A percentile compares a stretch with the other conserved stretches of the same genome.
phyloP scores from a whole-genome alignment of 208 protist species.

The Blechomonas ayalai region DNA sequence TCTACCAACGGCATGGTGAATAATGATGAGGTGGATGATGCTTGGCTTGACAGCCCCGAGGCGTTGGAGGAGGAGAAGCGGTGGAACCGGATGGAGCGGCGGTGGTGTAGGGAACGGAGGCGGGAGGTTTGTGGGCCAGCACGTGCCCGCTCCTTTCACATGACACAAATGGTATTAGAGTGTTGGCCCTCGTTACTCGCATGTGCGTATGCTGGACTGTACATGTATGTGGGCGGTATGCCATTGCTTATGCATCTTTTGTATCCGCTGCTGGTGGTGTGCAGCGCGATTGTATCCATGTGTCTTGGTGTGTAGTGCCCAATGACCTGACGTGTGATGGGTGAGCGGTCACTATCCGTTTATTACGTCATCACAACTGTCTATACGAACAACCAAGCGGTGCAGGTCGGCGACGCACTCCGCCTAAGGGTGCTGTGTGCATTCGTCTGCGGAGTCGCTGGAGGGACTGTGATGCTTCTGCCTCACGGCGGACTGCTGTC shows the following conservation, averaged over 20 bases:
- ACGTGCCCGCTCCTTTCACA: neutral
- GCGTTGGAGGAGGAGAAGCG: conserved; percentile 28
- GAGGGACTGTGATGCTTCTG: too few relatives aligned
- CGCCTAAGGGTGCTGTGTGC: too few relatives aligned
- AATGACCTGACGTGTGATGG: too few relatives aligned
- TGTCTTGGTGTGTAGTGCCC: too few relatives aligned
- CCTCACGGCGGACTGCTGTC: too few relatives aligned
- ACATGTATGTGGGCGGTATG: conserved; percentile 39
- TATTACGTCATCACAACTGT: too few relatives aligned
- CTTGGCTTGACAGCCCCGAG: conserved; percentile 59
- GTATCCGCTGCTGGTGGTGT: conserved; percentile 23
- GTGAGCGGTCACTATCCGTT: too few relatives aligned
- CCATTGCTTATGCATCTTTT: conserved; percentile 46
- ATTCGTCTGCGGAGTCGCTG: too few relatives aligned
- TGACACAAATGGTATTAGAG: conserved; percentile 12
- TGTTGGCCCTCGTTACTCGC: conserved; percentile 37
- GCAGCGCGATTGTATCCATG: conserved; percentile 13
- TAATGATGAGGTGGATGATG: conserved; percentile 33
- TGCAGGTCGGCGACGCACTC: too few relatives aligned
- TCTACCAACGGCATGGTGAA: too few relatives aligned
- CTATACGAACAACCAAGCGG: too few relatives aligned
- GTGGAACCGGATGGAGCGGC: conserved; percentile 5
- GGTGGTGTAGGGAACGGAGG: neutral
- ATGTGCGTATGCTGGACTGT: conserved; percentile 38
- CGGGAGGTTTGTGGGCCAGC: too few relatives aligned